phyloP scores from a whole-genome alignment of 805 yeast species.

The Lachancea dasiensis region DNA sequence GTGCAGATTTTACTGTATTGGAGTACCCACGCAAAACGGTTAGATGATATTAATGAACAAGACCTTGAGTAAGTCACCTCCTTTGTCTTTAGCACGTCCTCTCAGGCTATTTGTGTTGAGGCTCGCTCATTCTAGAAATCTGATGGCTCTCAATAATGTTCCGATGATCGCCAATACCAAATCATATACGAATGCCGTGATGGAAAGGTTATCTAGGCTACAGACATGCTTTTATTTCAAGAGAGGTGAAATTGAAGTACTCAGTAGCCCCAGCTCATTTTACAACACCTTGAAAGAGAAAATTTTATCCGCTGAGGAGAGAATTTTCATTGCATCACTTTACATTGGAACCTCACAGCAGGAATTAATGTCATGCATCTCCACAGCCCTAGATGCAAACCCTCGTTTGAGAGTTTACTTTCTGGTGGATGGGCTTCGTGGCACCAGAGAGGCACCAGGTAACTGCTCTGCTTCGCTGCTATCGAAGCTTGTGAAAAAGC shows the following conservation, averaged over 20 bases:
- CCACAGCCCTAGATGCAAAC: constrained; percentile 52
- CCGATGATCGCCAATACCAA: background rate
- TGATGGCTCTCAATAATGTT: background rate
- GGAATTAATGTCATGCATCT: constrained; percentile 63
- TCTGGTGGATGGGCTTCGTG: constrained; percentile 81
- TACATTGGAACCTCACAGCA: constrained; percentile 80
- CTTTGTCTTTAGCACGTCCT: too few relatives aligned
- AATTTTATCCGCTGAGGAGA: constrained; percentile 52
- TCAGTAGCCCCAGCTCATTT: constrained; percentile 66
- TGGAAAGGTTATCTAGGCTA: constrained; percentile 12
- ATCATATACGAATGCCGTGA: constrained; percentile 16
- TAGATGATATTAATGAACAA: too few relatives aligned
- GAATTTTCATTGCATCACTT: constrained; percentile 77
- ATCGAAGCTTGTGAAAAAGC: constrained; percentile 56
- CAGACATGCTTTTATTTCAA: constrained; percentile 48
- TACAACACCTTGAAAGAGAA: constrained; percentile 58
- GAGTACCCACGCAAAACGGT: too few relatives aligned
- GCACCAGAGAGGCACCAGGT: constrained; percentile 87
- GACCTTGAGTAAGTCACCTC: too few relatives aligned
- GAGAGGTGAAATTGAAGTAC: constrained; percentile 51
- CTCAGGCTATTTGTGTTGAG: too few relatives aligned
- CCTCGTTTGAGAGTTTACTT: constrained; percentile 62
- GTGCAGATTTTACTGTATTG: too few relatives aligned
- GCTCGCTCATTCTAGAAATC: too few relatives aligned
- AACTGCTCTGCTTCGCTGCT: constrained; percentile 72